Base-by-base conservation (phyloP, 106 monocot genomes). In the Phalaenopsis aphrodite region DNA sequence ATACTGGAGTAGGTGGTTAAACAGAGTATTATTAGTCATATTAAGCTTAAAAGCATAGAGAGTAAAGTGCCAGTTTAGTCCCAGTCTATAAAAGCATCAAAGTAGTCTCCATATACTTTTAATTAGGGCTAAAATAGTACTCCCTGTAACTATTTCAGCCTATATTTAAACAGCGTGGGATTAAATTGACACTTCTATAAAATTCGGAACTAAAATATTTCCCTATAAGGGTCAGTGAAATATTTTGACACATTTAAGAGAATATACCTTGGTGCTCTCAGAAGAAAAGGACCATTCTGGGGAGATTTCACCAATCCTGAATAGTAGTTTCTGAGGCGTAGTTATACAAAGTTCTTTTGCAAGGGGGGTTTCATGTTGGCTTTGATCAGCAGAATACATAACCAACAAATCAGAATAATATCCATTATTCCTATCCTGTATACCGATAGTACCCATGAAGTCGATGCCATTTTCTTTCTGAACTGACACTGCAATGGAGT, bases 211-310 rank as follows among this genome's bases (percentile, higher is more conserved):
- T 30, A 30, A 30, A 30, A 30, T 30, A 30, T 30, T 0, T 30
- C 30, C 30, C 30, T 30, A 30, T 30, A 30, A 30, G 30, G 30
- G 30, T 30, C 30, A 30, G 30, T 30, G 30, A 30, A 30, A 30
- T 30, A 30, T 30, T 30, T 30, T 30, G 30, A 30, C 30, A 30
- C 30, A 0, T 30, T 15, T 36, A 42, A 23, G 37, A 78, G 52
- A 10, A 64, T 42, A 19, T 81, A 94, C 90, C 91, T 94, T 89
- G 17, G 88, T 88, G 24, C 74, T 90, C 64, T 92, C 91, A 79
- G n/a, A 85, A 19, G 90, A 90, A 85, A 83, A 92, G 84, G 92
- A 86, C 94, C 96, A 94, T 85, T 97, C 96, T 56, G 96, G 96
- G 69, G 85, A 89, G 37, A 96, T 85, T 82, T 91, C 93, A 80